Evolutionary conservation across 306 rosid species (phyloP).

Genomic region (Vigna reflexopilosa): DNA sequence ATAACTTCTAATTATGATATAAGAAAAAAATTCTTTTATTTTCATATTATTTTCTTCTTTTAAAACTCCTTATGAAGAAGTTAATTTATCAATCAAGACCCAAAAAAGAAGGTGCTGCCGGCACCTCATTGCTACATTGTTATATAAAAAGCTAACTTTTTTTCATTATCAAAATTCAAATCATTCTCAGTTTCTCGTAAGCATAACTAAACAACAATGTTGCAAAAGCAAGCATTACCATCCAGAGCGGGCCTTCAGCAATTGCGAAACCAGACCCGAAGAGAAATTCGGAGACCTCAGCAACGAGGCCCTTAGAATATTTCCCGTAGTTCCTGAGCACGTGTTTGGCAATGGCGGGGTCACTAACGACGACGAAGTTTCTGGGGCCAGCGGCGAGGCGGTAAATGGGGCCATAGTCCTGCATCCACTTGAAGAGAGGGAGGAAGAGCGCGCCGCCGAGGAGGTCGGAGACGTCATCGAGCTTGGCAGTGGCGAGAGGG

Average conservation of each 20-base stretch:
- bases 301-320: conserved; percentile 77
- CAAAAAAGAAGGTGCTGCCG: too few species aligned
- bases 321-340: conserved; percentile 83
- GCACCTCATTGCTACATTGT: neutral
- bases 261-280: conserved; percentile 93
- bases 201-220: neutral
- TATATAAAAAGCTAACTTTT: neutral
- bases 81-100: too few species aligned
- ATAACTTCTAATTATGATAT: too few species aligned
- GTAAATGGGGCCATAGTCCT: conserved; percentile 79
- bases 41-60: too few species aligned
- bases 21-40: too few species aligned
- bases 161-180: neutral
- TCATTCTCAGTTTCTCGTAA: neutral
- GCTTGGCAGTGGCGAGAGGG: conserved; percentile 78
- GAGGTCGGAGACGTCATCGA: conserved; percentile 92
- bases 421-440: conserved; percentile 92
- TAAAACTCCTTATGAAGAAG: too few species aligned
- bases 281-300: conserved; percentile 90
- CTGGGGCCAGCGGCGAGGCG: conserved; percentile 93
- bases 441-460: conserved; percentile 93
- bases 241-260: conserved; percentile 98
- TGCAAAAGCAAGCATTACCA: conserved; percentile 56
- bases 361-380: conserved; percentile 90
- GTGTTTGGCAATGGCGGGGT: conserved; percentile 90